These are phyloP conservation scores for Yamadazyma dushanensis DNA, from an alignment of 1,139 yeast genomes.

Conservation along the genomic window DNA sequence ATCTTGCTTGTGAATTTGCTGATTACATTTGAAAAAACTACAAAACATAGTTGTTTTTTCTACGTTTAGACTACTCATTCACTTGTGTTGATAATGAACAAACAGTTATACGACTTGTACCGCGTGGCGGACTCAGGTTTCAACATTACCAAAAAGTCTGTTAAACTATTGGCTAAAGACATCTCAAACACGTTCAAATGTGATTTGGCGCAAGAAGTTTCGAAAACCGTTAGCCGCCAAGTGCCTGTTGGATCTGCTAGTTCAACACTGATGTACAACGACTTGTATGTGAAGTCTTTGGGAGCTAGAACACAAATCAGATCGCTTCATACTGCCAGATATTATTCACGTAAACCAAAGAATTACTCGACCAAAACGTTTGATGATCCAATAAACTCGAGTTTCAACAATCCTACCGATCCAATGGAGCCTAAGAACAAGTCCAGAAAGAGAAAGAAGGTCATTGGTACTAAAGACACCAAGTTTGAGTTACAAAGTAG, in stretches of 20 bases:
- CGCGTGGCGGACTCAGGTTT: constrained; percentile 9
- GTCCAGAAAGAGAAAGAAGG: constrained; percentile 6
- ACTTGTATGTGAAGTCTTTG: constrained; percentile 9
- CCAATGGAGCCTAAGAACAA: constrained; percentile 9
- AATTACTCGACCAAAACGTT: constrained; percentile 16
- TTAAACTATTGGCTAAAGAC: constrained; percentile 6
- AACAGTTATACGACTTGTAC: constrained; percentile 11
- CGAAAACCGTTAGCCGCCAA: background rate
- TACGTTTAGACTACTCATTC: too few relatives aligned
- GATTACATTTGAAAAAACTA: too few relatives aligned
- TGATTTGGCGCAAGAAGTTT: constrained; percentile 3
- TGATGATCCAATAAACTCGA: constrained; percentile 6
- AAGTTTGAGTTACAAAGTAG: constrained; percentile 33
- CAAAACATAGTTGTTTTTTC: too few relatives aligned
- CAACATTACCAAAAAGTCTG: constrained; percentile 5
- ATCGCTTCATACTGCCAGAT: constrained; percentile 11
- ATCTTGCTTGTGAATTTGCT: too few relatives aligned
- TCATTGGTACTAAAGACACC: constrained; percentile 11
- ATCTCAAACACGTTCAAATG: constrained; percentile 1
- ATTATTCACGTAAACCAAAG: constrained; percentile 4
- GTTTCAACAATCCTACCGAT: constrained; percentile 11
- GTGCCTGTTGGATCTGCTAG: constrained; percentile 1
- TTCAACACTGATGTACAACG: constrained; percentile 8
- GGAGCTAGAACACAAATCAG: constrained; percentile 9
- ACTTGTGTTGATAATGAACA: constrained; percentile 9